phyloP scores from a whole-genome alignment of 306 rosid species.

The Myrica gale region DNA sequence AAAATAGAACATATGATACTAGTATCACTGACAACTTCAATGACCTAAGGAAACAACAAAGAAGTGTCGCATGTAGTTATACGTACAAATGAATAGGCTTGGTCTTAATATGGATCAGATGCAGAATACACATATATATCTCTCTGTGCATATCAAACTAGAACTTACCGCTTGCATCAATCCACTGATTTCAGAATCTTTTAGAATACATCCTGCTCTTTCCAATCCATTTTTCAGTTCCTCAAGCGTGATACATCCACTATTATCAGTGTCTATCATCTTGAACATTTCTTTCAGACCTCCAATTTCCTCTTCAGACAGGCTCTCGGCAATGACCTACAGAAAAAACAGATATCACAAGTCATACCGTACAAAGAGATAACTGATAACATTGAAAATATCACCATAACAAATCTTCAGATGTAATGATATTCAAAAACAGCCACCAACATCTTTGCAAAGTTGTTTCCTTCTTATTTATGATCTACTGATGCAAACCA shows the following conservation, averaged over 20 bases:
- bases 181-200: slow-evolving; percentile 79
- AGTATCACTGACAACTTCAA: neutral
- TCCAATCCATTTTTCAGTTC: slow-evolving; percentile 84
- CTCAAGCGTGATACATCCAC: slow-evolving; percentile 86
- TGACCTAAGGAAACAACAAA: neutral
- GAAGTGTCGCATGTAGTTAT: neutral
- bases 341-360: slow-evolving; percentile 20
- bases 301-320: slow-evolving; percentile 93
- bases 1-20: neutral
- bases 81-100: neutral
- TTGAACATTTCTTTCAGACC: slow-evolving; percentile 93
- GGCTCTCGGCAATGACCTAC: slow-evolving; percentile 85
- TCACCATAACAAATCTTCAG: slow-evolving; percentile 2
- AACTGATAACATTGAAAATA: slow-evolving; percentile 1
- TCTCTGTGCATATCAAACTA: slow-evolving; percentile 12
- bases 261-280: slow-evolving; percentile 85
- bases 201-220: slow-evolving; percentile 70
- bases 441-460: neutral
- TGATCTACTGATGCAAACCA: neutral
- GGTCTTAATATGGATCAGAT: neutral
- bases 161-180: slow-evolving; percentile 82
- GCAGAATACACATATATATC: slow-evolving; percentile 17
- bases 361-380: slow-evolving; percentile 31
- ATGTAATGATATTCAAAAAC: slow-evolving; percentile 1
- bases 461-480: neutral